Evolutionary conservation across 2,329 filamentous ascomycete genomes (phyloP), one percentile per base, ranked within the genome.

Genomic region (Aspergillus uvarum): DNA sequence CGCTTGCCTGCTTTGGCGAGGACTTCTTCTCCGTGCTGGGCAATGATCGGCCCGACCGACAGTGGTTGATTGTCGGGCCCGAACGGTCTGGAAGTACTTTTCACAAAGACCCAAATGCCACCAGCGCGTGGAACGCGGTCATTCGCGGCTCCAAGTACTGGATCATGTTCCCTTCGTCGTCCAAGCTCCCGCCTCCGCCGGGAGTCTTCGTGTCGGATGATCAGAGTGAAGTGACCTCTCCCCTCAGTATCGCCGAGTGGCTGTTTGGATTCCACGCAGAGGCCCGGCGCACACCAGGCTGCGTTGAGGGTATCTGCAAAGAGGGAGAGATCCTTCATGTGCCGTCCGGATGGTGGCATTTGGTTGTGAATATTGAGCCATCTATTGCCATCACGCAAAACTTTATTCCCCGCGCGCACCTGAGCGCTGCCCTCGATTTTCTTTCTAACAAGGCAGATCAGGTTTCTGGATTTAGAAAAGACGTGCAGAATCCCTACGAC

Each of bases 241-340:
- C 94, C 1, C 83, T 98, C 11, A 96, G 91, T 76, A 97, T 98
- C 67, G 92, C 93, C n/a, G 94, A 98, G 77, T 98, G 95, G 89
- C 83, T 98, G 7, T 82, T 98, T 14, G 88, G 89, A 29, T 98
- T 97, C 75, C 95, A 98, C 72, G 85, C 84, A 2, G 89, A 93
- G 70, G 95, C 94, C 10, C 85, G 94, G 54, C 81, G 80, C 55
- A 87, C 88, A 2, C 85, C 88, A 0, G 91, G 89, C 11, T 97
- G 93, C 69, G 77, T 89, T 31, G 94, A 98, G 77, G 94, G 92
- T 0, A 87, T 98, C 29, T 98, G 94, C 72, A 77, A 80, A 14
- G 85, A 87, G 47, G 94, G 94, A 2, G 95, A 98, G 75, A 88
- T 98, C 16, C 77, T 98, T 53, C 91, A 97, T 72, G 94, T 98